phyloP scores from a whole-genome alignment of 1,284 basidiomycete genomes.

The Melampsora larici-populina region DNA sequence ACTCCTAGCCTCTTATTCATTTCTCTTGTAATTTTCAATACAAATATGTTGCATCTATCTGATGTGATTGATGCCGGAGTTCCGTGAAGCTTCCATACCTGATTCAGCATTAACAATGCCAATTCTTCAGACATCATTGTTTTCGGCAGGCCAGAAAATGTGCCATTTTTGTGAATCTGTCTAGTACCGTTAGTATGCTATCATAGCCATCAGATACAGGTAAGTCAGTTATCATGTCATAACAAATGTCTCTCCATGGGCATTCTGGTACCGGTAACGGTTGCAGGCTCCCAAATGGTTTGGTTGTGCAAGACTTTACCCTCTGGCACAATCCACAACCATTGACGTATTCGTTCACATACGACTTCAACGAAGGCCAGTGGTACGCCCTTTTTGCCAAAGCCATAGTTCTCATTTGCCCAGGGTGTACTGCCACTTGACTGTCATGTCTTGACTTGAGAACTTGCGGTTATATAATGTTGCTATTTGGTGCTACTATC shows the following conservation, averaged over 20 bases:
- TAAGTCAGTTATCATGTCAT: too few species aligned
- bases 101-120: neutral
- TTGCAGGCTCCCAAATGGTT: neutral
- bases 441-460: neutral
- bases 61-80: too few species aligned
- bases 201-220: neutral
- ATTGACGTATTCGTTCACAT: neutral
- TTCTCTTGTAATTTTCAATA: too few species aligned
- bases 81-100: too few species aligned
- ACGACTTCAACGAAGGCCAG: neutral
- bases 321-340: neutral
- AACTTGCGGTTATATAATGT: neutral
- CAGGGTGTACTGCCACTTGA: too few species aligned
- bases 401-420: neutral
- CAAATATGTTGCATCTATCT: too few species aligned
- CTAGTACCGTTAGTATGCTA: neutral
- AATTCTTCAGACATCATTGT: neutral
- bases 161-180: neutral
- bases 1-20: too few species aligned
- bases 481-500: neutral
- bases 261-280: neutral
- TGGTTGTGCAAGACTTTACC: neutral
- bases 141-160: neutral
- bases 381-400: neutral
- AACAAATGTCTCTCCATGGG: too few species aligned